Percentiles rank a stretch among this genome's conserved stretches.
Conservation (phyloP, 495 filamentous ascomycete species). For the Extremus antarcticus region DNA sequence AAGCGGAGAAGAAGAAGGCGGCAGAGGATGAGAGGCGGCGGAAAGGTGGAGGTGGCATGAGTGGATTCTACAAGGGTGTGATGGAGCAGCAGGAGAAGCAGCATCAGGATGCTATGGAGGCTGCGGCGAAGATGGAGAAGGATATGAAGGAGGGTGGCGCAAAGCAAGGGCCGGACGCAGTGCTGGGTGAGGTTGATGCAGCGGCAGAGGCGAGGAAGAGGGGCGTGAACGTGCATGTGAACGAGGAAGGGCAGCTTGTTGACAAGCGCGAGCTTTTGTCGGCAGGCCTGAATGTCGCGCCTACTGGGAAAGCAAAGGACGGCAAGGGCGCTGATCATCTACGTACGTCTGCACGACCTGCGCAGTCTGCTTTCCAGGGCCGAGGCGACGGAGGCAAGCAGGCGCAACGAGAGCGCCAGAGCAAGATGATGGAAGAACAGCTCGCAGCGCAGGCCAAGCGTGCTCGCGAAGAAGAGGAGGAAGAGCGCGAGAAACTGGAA, state of each 20-base stretch:
- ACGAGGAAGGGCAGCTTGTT: conserved; percentile 88
- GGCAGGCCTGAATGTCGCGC: conserved; percentile 74
- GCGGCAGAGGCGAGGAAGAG: conserved; percentile 62
- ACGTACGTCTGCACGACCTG: conserved; percentile 23
- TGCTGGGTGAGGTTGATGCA: conserved; percentile 58
- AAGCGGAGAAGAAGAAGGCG: conserved; percentile 62
- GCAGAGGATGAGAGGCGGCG: conserved; percentile 51
- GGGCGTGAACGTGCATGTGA: conserved; percentile 62
- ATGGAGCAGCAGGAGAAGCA: conserved; percentile 64
- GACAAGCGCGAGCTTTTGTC: conserved; percentile 85
- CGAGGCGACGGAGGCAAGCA: conserved; percentile 34
- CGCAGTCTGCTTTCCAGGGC: conserved; percentile 28
- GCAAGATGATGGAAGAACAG: conserved; percentile 75
- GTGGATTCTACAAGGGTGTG: conserved; percentile 74
- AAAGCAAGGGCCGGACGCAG: conserved; percentile 22
- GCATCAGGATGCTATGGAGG: conserved; percentile 58
- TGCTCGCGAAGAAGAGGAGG: conserved; percentile 62
- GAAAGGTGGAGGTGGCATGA: conserved; percentile 62
- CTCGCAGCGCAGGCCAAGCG: conserved; percentile 65
- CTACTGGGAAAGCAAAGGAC: conserved; percentile 40
- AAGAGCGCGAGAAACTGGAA: conserved; percentile 55
- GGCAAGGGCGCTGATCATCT: conserved; percentile 14
- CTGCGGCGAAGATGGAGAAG: conserved; percentile 39
- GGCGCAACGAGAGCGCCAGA: conserved; percentile 69
- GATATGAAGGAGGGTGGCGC: conserved; percentile 34